A percentile compares a stretch with the other conserved stretches of the same genome.
phyloP scores from a whole-genome alignment of 495 filamentous ascomycete species.

The Annulohypoxylon stygium region DNA sequence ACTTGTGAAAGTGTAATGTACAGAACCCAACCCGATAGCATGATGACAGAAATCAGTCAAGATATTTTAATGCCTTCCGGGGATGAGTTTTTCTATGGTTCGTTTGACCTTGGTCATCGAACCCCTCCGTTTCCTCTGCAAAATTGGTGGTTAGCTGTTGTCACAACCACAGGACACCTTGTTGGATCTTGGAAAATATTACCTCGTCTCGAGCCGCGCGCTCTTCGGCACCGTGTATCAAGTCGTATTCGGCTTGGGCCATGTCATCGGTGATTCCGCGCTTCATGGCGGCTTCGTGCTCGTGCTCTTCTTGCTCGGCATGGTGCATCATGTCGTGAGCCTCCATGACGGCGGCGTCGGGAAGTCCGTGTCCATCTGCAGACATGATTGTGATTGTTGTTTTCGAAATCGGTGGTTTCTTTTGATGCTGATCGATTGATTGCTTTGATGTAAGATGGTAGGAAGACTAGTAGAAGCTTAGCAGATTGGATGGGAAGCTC shows the following conservation, averaged over 20 bases:
- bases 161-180: neutral
- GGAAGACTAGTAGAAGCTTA: neutral
- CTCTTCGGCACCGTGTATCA: slow-evolving; percentile 50
- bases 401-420: neutral
- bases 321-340: slow-evolving; percentile 54
- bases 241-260: slow-evolving; percentile 49
- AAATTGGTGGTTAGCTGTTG: slow-evolving; percentile 14
- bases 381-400: slow-evolving; percentile 45
- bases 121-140: slow-evolving; percentile 33
- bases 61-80: slow-evolving; percentile 45
- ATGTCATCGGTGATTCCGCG: slow-evolving; percentile 47
- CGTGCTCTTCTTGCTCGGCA: slow-evolving; percentile 53
- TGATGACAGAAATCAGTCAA: neutral
- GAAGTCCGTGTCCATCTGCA: slow-evolving; percentile 47
- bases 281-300: slow-evolving; percentile 50
- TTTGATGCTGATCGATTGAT: neutral
- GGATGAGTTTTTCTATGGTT: slow-evolving; percentile 43
- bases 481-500: slow-evolving; percentile 10
- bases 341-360: slow-evolving; percentile 41
- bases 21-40: neutral
- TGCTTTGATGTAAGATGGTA: slow-evolving; percentile 5
- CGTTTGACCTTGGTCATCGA: slow-evolving; percentile 44
- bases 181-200: neutral
- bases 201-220: slow-evolving; percentile 46
- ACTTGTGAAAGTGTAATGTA: slow-evolving; percentile 24